Base-by-base conservation (phyloP, 768 basidiomycete species). In the Suillus occidentalis region DNA sequence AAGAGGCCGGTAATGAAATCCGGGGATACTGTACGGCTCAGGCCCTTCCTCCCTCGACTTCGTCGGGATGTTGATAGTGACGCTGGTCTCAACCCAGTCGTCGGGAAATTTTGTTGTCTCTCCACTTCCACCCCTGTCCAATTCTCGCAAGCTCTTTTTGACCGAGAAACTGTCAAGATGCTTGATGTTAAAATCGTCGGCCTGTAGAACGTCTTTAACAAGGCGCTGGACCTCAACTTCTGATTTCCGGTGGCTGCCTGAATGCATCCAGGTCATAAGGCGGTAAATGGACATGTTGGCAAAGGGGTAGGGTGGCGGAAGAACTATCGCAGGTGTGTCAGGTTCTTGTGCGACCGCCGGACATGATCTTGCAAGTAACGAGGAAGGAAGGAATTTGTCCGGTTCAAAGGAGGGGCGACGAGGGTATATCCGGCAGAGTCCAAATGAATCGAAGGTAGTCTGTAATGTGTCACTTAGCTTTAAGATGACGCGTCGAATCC, bases 1-100 rank as follows among this genome's bases (percentile, higher is more conserved):
- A 0, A 75, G 49, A 2, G 70, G 67, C 6, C 69, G 47, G 34
- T 61, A 71, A 34, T 43, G 62, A 20, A 75, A 59, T 6, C 69
- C 70, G 2, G 63, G 53, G 0, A 74, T 34, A 0, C 37, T 18
- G 31, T 65, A 69, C 1, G 16, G 16, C 28, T 28, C 3, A 28
- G 28, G 28, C 28, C 28, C 28, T 28, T 28, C 28, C 28, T 28
- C 28, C 28, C 20, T 14, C 1, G 40, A 50, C 36, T 63, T 59
- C 20, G 8, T 45, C 7, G 42, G 42, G 18, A 42, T 42, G 6
- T 18, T 16, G 6, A 42, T 42, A 16, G 42, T 18, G 16, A 42
- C 18, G 1, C 6, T 7, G 16, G 42, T 42, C 6, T 42, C 1
- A 2, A 42, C 6, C 42, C 42, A 42, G 6, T 42, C 42, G 6